Conservation (phyloP, 805 yeast genomes). For the Saccharomycopsis vini region DNA sequence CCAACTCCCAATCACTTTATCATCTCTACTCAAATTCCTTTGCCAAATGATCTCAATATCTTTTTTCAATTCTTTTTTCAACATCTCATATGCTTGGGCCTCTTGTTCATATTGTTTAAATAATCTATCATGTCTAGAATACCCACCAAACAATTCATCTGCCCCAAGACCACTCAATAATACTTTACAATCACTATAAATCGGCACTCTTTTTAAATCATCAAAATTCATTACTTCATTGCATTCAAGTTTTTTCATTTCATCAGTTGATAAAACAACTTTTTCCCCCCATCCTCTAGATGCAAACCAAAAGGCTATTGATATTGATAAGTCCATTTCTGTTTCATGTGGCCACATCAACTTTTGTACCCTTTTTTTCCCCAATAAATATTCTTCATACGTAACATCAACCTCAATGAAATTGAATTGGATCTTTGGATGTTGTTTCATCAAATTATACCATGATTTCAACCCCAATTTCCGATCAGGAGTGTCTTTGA, state of each 20-base stretch:
- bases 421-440: constrained; percentile 33
- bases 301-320: constrained; percentile 92
- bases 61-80: constrained; percentile 50
- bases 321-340: constrained; percentile 93
- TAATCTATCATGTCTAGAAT: constrained; percentile 66
- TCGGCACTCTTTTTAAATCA: too few relatives aligned
- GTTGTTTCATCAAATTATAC: constrained; percentile 37
- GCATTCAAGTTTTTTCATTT: constrained; percentile 16
- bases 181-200: constrained; percentile 49
- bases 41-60: constrained; percentile 70
- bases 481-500: constrained; percentile 80
- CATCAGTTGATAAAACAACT: constrained; percentile 19
- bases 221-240: constrained; percentile 13
- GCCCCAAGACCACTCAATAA: constrained; percentile 92
- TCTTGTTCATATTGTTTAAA: constrained; percentile 22
- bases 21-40: constrained; percentile 86
- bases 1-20: constrained; percentile 75
- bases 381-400: constrained; percentile 51
- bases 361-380: constrained; percentile 42
- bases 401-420: constrained; percentile 67
- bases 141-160: constrained; percentile 94
- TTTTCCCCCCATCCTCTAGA: constrained; percentile 44
- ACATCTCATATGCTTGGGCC: constrained; percentile 29
- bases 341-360: constrained; percentile 79
- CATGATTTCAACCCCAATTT: constrained; percentile 59